Base-by-base conservation (phyloP, 768 basidiomycete species). In the Mycena metata region DNA sequence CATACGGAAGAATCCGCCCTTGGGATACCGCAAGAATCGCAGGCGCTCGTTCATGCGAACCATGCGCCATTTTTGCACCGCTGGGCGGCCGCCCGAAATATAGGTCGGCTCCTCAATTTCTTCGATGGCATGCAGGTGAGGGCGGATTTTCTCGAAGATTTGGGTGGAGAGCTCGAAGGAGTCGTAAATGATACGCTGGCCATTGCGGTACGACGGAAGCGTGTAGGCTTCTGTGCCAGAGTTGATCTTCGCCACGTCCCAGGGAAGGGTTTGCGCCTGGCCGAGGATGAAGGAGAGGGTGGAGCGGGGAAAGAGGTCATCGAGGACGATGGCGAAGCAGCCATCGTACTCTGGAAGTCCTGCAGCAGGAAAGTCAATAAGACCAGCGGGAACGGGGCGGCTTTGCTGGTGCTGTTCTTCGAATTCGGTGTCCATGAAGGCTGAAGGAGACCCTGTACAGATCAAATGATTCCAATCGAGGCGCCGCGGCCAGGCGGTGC, bases 31-130 rank as follows among this genome's bases (percentile, higher is more conserved):
- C 52, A 72, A 26, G 66, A 64, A 72, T 16, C 71, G 23, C 36
- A 72, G 30, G 3, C 71, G 49, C 58, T 72, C 71, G 19, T 72
- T 72, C 16, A 72, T 24, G 15, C 68, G 57, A 24, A 67, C 65
- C 68, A 72, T 69, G 24, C 66, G 54, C 72, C 72, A 73, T 41
- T 70, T 70, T 55, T 73, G 69, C 30, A 46, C 26, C 19, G 52
- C 62, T 13, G 16, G 45, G 21, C 46, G 55, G 3, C 33, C 42
- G 16, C 60, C 60, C 5, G 33, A 21, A 2, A 64, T 15, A 15
- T 57, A 51, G 12, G 17, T 17, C 2, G 17, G 12, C 63, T 68
- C 41, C 39, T 71, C 67, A 15, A 71, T 66, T 23, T 57, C 70
- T 47, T 60, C 69, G 33, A 70, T 70, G 0, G 52, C 69, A 7